Conservation (phyloP, 2,329 filamentous ascomycete species). For the Trichoderma asperellum region DNA sequence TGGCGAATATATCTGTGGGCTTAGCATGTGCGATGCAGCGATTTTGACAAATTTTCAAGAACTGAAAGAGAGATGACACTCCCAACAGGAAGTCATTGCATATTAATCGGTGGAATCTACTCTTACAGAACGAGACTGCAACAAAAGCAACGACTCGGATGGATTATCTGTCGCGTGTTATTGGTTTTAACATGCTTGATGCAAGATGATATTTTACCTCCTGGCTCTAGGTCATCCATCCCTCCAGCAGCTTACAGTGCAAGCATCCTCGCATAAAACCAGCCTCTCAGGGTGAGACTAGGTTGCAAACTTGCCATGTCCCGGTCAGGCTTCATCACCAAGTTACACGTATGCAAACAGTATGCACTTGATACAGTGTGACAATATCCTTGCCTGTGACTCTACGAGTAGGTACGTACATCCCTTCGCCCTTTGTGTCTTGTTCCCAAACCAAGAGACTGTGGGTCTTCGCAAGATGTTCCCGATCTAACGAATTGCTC, state of each 20-base stretch:
- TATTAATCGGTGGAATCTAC: neutral
- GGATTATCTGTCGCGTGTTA: neutral
- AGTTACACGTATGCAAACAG: neutral
- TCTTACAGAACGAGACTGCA: too few species aligned
- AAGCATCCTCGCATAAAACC: neutral
- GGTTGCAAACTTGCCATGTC: neutral
- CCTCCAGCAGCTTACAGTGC: neutral
- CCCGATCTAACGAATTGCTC: neutral
- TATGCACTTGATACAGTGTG: neutral
- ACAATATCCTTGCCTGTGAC: neutral
- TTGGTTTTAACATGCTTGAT: neutral
- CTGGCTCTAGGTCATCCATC: neutral
- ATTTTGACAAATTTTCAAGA: neutral
- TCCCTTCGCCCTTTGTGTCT: neutral
- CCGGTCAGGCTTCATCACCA: neutral
- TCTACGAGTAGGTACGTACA: neutral
- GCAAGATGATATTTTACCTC: neutral
- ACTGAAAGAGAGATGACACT: neutral
- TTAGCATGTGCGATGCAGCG: too few species aligned
- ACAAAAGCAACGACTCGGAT: neutral
- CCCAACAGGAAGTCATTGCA: neutral
- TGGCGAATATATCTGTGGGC: neutral
- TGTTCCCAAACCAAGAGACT: neutral
- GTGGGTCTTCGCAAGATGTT: neutral
- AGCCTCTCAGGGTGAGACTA: neutral